Conservation (phyloP, 805 yeast genomes). For the Jamesozyma jinghongensis region DNA sequence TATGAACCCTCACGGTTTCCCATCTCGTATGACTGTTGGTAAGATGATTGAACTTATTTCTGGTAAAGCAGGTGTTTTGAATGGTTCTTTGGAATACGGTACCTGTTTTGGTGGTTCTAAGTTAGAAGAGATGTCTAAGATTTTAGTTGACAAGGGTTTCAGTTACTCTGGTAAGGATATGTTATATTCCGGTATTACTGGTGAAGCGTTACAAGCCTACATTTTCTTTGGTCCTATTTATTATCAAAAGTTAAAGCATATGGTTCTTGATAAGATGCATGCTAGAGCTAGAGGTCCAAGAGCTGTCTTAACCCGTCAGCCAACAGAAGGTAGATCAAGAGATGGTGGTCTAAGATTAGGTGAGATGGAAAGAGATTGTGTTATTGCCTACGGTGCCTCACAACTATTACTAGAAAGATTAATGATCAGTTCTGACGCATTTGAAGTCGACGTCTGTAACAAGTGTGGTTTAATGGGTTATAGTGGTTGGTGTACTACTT, state of each 20-base stretch:
- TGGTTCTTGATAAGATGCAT: conserved; percentile 99
- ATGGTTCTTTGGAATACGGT: conserved; percentile 88
- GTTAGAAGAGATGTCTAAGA: conserved; percentile 87
- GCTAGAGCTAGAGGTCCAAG: conserved; percentile 99
- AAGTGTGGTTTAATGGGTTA: conserved; percentile 96
- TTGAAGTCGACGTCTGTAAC: conserved; percentile 92
- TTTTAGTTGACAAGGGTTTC: conserved; percentile 84
- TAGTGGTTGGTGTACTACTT: conserved; percentile 95
- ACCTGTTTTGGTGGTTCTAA: conserved; percentile 99
- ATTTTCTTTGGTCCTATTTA: conserved; percentile 98
- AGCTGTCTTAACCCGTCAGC: conserved; percentile 95
- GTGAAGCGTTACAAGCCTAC: conserved; percentile 94
- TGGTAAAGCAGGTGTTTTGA: conserved; percentile 95
- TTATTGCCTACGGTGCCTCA: conserved; percentile 97
- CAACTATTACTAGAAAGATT: conserved; percentile 86
- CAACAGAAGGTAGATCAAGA: conserved; percentile 97
- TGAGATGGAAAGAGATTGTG: conserved; percentile 99
- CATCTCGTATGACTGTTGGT: conserved; percentile 99
- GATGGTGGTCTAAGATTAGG: conserved; percentile 99
- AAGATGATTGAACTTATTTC: conserved; percentile 94
- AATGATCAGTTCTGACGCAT: conserved; percentile 95
- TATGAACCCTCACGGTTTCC: conserved; percentile 99
- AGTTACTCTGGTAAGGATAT: conserved; percentile 94
- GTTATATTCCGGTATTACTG: conserved; percentile 95
- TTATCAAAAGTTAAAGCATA: conserved; percentile 95